A percentile compares a stretch with the other conserved stretches of the same genome.
phyloP scores from a whole-genome alignment of 768 basidiomycete species.

The Sporobolomyces roseus region DNA sequence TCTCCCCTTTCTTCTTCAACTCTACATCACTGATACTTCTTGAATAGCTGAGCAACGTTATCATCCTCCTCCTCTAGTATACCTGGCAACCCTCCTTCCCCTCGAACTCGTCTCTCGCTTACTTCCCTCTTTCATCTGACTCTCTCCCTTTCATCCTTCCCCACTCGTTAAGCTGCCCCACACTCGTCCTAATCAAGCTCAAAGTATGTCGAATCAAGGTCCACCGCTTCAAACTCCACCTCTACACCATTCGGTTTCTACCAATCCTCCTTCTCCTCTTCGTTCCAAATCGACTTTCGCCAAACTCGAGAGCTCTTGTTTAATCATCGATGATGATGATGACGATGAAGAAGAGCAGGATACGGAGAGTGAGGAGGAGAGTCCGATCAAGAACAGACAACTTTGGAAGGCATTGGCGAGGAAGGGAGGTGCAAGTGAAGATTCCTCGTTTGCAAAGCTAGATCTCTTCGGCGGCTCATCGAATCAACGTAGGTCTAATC shows the following conservation, averaged over 20 bases:
- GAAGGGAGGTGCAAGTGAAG: not conserved
- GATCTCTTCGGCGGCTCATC: not conserved
- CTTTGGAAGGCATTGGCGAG: not conserved
- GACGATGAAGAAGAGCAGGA: not conserved
- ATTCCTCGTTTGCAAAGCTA: not conserved
- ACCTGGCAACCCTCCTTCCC: not conserved
- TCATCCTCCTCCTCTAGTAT: no score
- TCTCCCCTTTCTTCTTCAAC: not conserved
- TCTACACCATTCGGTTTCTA: not conserved
- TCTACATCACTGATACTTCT: no score
- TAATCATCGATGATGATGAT: not conserved
- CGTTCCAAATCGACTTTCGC: constrained; percentile 1
- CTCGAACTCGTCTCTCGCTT: not conserved
- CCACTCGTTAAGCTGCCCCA: no score
- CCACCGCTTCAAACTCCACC: not conserved
- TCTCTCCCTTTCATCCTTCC: not conserved
- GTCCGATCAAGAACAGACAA: constrained; percentile 3
- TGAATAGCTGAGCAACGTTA: no score
- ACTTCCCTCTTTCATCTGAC: not conserved
- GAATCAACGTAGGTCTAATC: not conserved
- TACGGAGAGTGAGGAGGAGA: constrained; percentile 1
- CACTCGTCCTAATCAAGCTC: not conserved
- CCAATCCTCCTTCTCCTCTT: not conserved
- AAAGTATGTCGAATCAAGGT: not conserved
- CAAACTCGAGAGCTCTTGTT: not conserved